Conservation (phyloP, 2,329 filamentous ascomycete genomes). For the Apiospora hydei region DNA sequence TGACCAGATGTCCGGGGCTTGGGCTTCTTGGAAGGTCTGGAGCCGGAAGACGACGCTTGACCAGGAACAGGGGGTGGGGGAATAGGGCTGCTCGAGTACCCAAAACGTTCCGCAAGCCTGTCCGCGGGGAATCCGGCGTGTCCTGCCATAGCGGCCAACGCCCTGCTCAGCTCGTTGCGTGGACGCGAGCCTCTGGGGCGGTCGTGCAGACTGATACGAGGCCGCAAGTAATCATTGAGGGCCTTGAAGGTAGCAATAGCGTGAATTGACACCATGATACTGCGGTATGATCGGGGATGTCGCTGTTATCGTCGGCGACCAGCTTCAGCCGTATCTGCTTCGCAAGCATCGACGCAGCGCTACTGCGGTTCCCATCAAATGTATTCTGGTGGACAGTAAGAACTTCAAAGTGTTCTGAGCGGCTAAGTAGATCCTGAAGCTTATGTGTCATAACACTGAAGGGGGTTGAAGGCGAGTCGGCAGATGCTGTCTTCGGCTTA, state of each 20-base stretch:
- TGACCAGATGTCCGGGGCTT: slow-evolving; percentile 54
- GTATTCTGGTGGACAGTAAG: slow-evolving; percentile 93
- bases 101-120: slow-evolving; percentile 54
- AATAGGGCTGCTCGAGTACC: slow-evolving; percentile 46
- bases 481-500: slow-evolving; percentile 68
- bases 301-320: slow-evolving; percentile 87
- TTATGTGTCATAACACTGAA: slow-evolving; percentile 94
- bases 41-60: slow-evolving; percentile 53
- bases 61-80: slow-evolving; percentile 46
- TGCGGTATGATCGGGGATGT: slow-evolving; percentile 85
- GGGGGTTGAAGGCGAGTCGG: slow-evolving; percentile 77
- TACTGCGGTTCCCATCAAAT: slow-evolving; percentile 88
- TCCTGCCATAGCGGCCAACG: slow-evolving; percentile 79
- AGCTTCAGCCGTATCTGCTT: slow-evolving; percentile 93
- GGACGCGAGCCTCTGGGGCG: slow-evolving; percentile 70
- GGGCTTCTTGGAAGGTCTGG: slow-evolving; percentile 53
- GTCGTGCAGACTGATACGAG: slow-evolving; percentile 83
- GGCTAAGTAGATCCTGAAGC: slow-evolving; percentile 92
- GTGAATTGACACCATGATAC: slow-evolving; percentile 98
- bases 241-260: slow-evolving; percentile 98
- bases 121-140: slow-evolving; percentile 67
- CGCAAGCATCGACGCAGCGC: slow-evolving; percentile 92
- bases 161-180: slow-evolving; percentile 68
- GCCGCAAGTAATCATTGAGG: slow-evolving; percentile 92
- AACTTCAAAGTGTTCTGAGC: slow-evolving; percentile 97